phyloP scores from a whole-genome alignment of 139 green algal species.

The Dunaliella primolecta region DNA sequence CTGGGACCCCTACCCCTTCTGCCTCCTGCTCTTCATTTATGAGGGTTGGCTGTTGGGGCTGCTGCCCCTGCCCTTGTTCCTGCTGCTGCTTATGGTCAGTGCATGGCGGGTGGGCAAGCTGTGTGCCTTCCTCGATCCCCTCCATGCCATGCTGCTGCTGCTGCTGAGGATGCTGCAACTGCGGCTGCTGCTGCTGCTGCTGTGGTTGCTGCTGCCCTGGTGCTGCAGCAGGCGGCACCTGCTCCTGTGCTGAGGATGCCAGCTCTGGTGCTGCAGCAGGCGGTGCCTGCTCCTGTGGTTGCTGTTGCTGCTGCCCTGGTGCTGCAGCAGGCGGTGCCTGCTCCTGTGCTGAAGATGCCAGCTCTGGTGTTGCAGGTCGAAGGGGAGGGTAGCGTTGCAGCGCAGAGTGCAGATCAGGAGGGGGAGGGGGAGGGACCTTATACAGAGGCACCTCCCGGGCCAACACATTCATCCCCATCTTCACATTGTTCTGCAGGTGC shows the following conservation, averaged over 20 bases:
- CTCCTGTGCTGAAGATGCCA: neutral
- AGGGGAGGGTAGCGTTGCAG: neutral
- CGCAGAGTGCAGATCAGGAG: neutral
- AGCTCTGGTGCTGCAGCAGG: slow-evolving; percentile 11
- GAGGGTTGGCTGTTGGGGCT: too few relatives aligned
- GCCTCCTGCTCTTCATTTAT: too few relatives aligned
- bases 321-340: too few relatives aligned
- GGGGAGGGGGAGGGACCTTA: neutral
- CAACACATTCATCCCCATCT: neutral
- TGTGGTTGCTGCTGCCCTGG: neutral
- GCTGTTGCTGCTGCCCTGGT: neutral
- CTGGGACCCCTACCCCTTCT: too few relatives aligned
- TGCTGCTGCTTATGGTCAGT: too few relatives aligned
- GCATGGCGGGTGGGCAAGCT: too few relatives aligned
- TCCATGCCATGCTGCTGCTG: neutral
- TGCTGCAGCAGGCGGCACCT: too few relatives aligned
- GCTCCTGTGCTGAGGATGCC: slow-evolving; percentile 15
- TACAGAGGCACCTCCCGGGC: neutral
- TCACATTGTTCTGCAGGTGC: neutral
- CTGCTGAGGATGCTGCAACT: slow-evolving; percentile 6
- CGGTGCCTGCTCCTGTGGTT: slow-evolving; percentile 1
- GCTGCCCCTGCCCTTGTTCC: too few relatives aligned
- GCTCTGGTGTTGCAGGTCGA: neutral
- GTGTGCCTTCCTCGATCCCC: too few relatives aligned
- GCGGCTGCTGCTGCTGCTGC: neutral